phyloP scores from a whole-genome alignment of 2,329 filamentous ascomycete species.

The Sporothrix pseudoabietina region DNA sequence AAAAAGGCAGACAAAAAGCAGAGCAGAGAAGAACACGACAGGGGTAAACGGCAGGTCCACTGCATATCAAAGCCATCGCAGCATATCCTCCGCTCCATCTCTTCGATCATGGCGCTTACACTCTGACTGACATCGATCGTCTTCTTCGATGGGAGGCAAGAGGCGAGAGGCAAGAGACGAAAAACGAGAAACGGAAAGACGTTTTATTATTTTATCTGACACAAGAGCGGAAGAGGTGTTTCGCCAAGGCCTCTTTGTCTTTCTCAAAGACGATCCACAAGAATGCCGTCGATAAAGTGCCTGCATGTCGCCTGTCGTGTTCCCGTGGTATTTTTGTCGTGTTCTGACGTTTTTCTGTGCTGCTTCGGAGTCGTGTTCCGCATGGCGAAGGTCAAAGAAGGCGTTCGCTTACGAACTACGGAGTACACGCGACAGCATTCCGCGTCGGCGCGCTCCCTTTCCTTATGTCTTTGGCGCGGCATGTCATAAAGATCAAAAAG shows the following conservation, averaged over 20 bases:
- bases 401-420: background rate
- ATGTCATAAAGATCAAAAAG: background rate
- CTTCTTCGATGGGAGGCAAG: background rate
- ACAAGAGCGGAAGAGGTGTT: background rate
- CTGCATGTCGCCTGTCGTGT: background rate
- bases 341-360: background rate
- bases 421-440: conserved; percentile 5
- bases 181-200: background rate
- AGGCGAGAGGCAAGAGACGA: no score
- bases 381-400: background rate
- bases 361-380: background rate
- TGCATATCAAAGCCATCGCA: background rate
- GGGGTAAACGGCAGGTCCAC: background rate
- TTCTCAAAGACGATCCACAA: background rate
- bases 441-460: background rate
- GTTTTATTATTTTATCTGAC: background rate
- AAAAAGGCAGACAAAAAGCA: background rate
- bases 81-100: background rate
- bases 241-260: background rate
- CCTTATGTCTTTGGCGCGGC: background rate
- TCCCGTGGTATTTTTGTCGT: background rate
- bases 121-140: background rate
- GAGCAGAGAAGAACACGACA: background rate
- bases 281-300: conserved; percentile 2
- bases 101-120: background rate